Percentiles rank a stretch among this genome's conserved stretches.
phyloP scores from a whole-genome alignment of 306 rosid species.

The Pyrus pyrifolia region DNA sequence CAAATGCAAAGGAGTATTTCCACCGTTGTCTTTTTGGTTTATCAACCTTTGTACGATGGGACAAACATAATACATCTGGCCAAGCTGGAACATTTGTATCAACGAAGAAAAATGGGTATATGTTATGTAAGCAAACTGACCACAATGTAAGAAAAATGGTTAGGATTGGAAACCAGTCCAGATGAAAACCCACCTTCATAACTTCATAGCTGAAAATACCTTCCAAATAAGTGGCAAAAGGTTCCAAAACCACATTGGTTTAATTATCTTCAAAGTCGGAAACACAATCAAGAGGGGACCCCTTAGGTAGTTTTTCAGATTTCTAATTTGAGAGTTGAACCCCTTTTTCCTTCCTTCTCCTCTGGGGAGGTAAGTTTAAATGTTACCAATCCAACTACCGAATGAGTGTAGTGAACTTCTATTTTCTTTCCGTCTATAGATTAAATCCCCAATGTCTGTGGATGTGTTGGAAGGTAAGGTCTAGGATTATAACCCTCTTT shows the following conservation, averaged over 20 bases:
- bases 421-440: not conserved
- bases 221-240: conserved; percentile 17
- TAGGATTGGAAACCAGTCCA: conserved; percentile 8
- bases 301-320: not conserved
- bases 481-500: conserved; percentile 74
- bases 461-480: conserved; percentile 62
- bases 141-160: conserved; percentile 17
- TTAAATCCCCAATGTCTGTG: conserved; percentile 34
- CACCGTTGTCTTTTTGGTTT: conserved; percentile 2
- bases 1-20: conserved; percentile 32
- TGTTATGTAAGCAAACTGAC: conserved; percentile 14
- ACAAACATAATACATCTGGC: conserved; percentile 24
- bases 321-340: not conserved
- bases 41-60: not conserved
- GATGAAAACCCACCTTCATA: conserved; percentile 26
- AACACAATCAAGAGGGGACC: not conserved
- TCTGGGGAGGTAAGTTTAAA: not conserved
- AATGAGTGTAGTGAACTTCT: not conserved
- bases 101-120: conserved; percentile 6
- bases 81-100: conserved; percentile 9
- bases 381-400: not conserved
- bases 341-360: not conserved
- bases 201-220: conserved; percentile 6
- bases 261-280: not conserved
- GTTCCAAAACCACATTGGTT: conserved; percentile 2